phyloP scores from a whole-genome alignment of 495 filamentous ascomycete species.

The Neurospora intermedia region DNA sequence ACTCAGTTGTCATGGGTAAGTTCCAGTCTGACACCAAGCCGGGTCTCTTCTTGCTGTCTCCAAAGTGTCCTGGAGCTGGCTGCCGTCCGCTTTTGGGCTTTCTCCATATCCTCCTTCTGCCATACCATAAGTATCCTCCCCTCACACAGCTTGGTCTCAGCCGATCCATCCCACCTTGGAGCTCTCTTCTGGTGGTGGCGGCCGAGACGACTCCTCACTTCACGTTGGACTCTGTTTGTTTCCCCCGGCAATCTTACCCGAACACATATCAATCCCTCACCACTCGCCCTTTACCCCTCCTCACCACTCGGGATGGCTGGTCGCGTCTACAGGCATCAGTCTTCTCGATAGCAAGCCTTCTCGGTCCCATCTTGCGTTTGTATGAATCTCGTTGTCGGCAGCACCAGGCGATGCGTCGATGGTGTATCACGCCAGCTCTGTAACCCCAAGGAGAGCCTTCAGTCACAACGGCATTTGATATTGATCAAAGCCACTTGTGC shows the following conservation, averaged over 20 bases:
- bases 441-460: conserved; percentile 14
- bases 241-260: background rate
- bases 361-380: background rate
- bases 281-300: background rate
- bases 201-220: background rate
- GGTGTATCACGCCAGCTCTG: conserved; percentile 30
- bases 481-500: conserved; percentile 13
- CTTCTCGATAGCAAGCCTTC: background rate
- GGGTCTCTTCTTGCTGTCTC: background rate
- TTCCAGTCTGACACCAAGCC: background rate
- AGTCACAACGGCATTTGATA: conserved; percentile 14
- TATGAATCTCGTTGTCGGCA: conserved; percentile 15
- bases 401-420: conserved; percentile 29
- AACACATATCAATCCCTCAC: background rate
- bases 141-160: background rate
- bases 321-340: background rate
- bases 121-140: background rate
- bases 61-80: background rate
- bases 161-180: background rate
- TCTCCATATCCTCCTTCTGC: background rate
- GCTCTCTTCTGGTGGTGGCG: background rate
- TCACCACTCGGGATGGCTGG: background rate
- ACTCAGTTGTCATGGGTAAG: conserved; percentile 32
- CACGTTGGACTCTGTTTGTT: background rate
- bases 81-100: background rate